Conservation (phyloP, 1,284 basidiomycete genomes). For the Rhizoctonia solani region DNA sequence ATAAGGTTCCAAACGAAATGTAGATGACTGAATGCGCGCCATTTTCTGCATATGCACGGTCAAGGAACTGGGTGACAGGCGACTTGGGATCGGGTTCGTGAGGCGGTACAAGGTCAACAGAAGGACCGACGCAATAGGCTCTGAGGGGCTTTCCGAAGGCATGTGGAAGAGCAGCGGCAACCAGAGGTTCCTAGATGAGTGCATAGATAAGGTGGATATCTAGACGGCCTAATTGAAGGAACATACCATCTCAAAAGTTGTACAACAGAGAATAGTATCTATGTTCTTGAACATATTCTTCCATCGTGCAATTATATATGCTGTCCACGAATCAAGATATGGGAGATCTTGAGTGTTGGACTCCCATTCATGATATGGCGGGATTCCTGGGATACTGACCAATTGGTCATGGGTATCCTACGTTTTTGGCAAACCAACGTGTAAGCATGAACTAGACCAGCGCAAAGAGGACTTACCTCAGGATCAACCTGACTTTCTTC, state of each 20-base stretch:
- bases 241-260: slow-evolving; percentile 12
- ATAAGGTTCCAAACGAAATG: slow-evolving; percentile 22
- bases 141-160: neutral
- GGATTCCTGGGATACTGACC: slow-evolving; percentile 2
- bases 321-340: neutral
- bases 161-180: neutral
- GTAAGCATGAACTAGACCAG: no score
- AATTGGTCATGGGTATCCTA: neutral
- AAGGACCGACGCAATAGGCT: neutral
- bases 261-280: neutral
- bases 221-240: neutral
- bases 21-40: slow-evolving; percentile 25
- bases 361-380: slow-evolving; percentile 12
- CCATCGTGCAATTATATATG: neutral
- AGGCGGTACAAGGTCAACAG: neutral
- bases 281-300: neutral
- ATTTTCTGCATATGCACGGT: slow-evolving; percentile 17
- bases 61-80: slow-evolving; percentile 17
- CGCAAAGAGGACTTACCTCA: neutral
- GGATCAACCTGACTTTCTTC: no score
- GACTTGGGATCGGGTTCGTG: neutral
- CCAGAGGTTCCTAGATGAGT: slow-evolving; percentile 2
- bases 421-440: no score
- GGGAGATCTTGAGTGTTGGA: slow-evolving; percentile 1
- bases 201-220: no score